These are phyloP conservation scores for Helminthosporium solani DNA, from an alignment of 2,329 filamentous ascomycete genomes.

Conservation along the genomic window DNA sequence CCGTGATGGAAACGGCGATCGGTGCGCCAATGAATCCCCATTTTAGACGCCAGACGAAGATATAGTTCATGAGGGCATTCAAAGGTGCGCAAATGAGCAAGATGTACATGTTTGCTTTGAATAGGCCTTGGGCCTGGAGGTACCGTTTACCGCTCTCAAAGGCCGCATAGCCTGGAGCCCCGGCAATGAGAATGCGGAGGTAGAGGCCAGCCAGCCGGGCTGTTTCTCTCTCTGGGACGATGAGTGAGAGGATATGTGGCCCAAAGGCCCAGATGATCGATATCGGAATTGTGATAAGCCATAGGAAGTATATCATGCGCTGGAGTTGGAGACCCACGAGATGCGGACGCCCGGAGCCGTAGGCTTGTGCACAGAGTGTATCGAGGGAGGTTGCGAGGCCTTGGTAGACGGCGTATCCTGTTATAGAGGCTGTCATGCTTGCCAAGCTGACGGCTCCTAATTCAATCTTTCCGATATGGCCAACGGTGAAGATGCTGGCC, in stretches of 20 bases:
- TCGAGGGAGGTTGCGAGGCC: conserved; percentile 86
- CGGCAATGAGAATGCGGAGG: conserved; percentile 67
- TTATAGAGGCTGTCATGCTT: conserved; percentile 52
- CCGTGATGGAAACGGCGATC: conserved; percentile 72
- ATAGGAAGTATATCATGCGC: conserved; percentile 77
- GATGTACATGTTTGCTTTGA: conserved; percentile 78
- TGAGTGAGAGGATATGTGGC: conserved; percentile 60
- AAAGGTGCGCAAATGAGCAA: conserved; percentile 79
- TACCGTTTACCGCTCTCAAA: conserved; percentile 84
- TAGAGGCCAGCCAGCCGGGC: conserved; percentile 73
- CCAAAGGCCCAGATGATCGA: conserved; percentile 69
- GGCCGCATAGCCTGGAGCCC: conserved; percentile 71
- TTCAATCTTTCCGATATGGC: conserved; percentile 51
- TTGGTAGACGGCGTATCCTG: conserved; percentile 51
- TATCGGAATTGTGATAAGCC: conserved; percentile 71
- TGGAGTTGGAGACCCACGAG: conserved; percentile 83
- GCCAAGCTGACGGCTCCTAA: conserved; percentile 51
- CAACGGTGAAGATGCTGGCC: conserved; percentile 51
- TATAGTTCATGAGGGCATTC: conserved; percentile 78
- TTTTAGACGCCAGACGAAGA: conserved; percentile 66
- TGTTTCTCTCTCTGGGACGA: conserved; percentile 71
- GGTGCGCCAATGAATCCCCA: conserved; percentile 73
- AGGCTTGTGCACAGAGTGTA: conserved; percentile 90
- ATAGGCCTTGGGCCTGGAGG: conserved; percentile 84
- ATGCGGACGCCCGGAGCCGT: conserved; percentile 85